phyloP scores from a whole-genome alignment of 345 rosid genomes.

The Eucalyptus tenuipes region DNA sequence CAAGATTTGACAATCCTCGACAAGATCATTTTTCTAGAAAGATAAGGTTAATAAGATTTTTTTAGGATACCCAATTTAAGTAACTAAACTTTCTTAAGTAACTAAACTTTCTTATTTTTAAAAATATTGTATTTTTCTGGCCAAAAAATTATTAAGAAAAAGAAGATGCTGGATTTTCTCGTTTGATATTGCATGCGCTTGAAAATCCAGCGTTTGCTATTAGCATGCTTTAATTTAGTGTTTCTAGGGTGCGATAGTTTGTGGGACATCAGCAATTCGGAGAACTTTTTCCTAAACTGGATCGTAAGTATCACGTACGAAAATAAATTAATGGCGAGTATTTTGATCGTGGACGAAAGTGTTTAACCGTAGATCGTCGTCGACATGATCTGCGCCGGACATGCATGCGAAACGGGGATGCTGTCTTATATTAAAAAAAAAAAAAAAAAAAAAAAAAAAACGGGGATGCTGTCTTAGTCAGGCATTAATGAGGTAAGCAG shows the following conservation, averaged over 20 bases:
- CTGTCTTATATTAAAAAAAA: too few relatives aligned
- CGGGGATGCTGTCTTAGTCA: neutral
- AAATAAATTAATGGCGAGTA: neutral
- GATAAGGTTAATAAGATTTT: neutral
- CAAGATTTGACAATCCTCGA: neutral
- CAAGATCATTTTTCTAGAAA: neutral
- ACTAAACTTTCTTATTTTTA: neutral
- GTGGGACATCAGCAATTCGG: too few relatives aligned
- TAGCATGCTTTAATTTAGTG: too few relatives aligned
- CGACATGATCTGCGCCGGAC: neutral
- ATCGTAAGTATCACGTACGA: fast-evolving
- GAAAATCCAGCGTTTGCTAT: neutral
- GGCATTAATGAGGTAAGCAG: neutral
- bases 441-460: too few relatives aligned
- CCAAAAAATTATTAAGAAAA: neutral
- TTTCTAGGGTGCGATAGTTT: too few relatives aligned
- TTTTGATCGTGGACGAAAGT: neutral
- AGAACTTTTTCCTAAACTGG: too few relatives aligned
- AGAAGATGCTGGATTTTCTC: neutral
- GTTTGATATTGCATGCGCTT: neutral
- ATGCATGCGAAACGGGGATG: too few relatives aligned
- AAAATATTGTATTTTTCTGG: neutral
- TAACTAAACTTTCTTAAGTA: too few relatives aligned
- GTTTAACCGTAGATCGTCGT: neutral
- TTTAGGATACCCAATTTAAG: neutral